Evolutionary conservation across 2,329 filamentous ascomycete species (phyloP), one percentile per base, ranked within the genome.

Genomic region (Zymoseptoria crescenta): DNA sequence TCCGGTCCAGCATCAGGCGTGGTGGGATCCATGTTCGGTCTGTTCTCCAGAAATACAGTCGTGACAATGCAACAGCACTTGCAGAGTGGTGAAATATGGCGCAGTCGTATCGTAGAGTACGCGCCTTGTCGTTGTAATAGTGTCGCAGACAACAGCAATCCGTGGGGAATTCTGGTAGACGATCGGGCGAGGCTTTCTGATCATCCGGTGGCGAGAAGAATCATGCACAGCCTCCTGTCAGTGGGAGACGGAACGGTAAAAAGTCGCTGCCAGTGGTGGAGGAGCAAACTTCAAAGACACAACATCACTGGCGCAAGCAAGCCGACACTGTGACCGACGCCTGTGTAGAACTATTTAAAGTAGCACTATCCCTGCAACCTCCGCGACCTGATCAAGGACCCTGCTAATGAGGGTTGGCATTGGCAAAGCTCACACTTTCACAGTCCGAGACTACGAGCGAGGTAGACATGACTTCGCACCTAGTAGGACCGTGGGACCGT

Each of bases 1-100:
- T 74, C 70, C n/a, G 74, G 74, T 16, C 74, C 74, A 54, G 70
- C 68, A 65, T 75, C 74, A 24, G 72, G 70, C 52, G 68, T 70
- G 55, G 64, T 65, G 54, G 71, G 69, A 59, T 69, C 69, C 54
- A 65, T 67, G 35, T 45, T 45, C 5, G 35, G 10, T 16, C 13
- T 13, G 10, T 6, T 16, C 16, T 16, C 35, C 35, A 45, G 35
- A 45, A 45, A 7, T 13, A 16, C 35, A 45, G 35, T 45, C 35
- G 35, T n/a, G 16, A 45, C 4, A 16, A 45, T 45, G 16, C 35
- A n/a, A 45, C 13, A 45, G 13, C 35, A 45, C 13, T n/a, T 45
- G 35, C 1, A n/a, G 35, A 16, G 35, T 45, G 35, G 35, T 45
- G n/a, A 13, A 24, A 16, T 45, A 45, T 45, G n/a, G 35, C 35